These are phyloP conservation scores for Xylaria sp. DNA, from an alignment of 2,329 filamentous ascomycete genomes.

Conservation along the genomic window DNA sequence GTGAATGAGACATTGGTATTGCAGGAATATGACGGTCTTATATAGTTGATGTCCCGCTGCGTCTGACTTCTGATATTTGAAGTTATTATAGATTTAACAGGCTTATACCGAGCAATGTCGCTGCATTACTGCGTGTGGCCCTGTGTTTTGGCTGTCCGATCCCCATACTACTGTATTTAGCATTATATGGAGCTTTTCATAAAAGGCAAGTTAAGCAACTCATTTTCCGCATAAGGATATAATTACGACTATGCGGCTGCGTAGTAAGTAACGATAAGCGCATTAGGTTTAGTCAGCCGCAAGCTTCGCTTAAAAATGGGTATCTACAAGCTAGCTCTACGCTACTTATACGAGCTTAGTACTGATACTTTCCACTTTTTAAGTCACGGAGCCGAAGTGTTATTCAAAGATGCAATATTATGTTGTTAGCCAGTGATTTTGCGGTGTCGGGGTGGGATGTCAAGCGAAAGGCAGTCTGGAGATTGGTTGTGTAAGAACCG, in stretches of 20 bases:
- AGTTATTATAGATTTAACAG: not conserved
- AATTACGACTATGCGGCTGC: not conserved
- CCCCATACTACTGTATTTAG: not conserved
- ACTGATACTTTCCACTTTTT: no score
- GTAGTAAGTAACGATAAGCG: constrained; percentile 10
- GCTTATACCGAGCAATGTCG: not conserved
- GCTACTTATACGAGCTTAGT: no score
- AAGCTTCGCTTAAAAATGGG: no score
- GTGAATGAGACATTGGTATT: not conserved
- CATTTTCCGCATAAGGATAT: not conserved
- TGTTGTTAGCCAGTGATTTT: no score
- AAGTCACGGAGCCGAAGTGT: no score
- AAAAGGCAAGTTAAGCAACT: not conserved
- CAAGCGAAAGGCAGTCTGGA: no score
- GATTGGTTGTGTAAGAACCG: no score
- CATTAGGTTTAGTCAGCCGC: not conserved
- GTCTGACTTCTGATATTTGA: not conserved
- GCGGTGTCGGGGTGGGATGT: no score
- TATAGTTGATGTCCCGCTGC: not conserved
- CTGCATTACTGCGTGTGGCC: not conserved
- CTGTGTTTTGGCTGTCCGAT: not conserved
- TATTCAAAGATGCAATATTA: no score
- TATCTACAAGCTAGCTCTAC: no score
- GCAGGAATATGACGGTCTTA: not conserved
- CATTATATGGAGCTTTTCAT: not conserved